Conservation (phyloP, 352 stramenopile genomes). For the Phytopythium delawarense region DNA sequence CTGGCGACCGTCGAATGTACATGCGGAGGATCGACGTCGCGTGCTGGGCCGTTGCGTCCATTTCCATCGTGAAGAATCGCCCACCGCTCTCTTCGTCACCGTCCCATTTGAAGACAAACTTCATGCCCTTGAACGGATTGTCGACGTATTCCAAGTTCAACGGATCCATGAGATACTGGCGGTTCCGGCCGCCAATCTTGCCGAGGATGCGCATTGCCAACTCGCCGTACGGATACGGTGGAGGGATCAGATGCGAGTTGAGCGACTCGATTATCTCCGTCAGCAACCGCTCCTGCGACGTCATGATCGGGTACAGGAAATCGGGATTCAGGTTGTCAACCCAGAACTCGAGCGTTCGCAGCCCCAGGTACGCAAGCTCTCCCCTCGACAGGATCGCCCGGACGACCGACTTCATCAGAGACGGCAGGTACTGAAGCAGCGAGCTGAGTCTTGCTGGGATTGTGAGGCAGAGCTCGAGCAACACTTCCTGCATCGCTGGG, state of each 20-base stretch:
- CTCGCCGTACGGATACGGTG: slow-evolving; percentile 97
- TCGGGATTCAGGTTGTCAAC: slow-evolving; percentile 98
- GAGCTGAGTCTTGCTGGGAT: slow-evolving; percentile 94
- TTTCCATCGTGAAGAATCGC: slow-evolving; percentile 39
- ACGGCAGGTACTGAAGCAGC: slow-evolving; percentile 96
- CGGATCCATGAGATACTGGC: slow-evolving; percentile 86
- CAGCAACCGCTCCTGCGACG: slow-evolving; percentile 82
- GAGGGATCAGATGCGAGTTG: slow-evolving; percentile 92
- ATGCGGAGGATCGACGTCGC: slow-evolving; percentile 48
- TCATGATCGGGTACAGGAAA: slow-evolving; percentile 95
- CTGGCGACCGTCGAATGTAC: slow-evolving; percentile 49
- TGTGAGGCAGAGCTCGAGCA: slow-evolving; percentile 96
- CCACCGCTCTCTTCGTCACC: slow-evolving; percentile 12
- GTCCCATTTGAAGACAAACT: slow-evolving; percentile 51
- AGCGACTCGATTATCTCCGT: slow-evolving; percentile 96
- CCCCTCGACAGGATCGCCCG: slow-evolving; percentile 91
- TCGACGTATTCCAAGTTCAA: slow-evolving; percentile 56
- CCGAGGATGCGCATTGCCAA: slow-evolving; percentile 95
- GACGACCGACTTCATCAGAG: slow-evolving; percentile 95
- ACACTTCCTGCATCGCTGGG: slow-evolving; percentile 82
- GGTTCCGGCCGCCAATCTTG: slow-evolving; percentile 95
- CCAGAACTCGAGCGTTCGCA: slow-evolving; percentile 98
- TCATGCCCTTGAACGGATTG: slow-evolving; percentile 39
- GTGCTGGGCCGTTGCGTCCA: slow-evolving; percentile 50
- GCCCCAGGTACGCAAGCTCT: slow-evolving; percentile 94